Percentiles rank a stretch among this genome's conserved stretches.
These are phyloP conservation scores for Penicillium sp. DNA, from an alignment of 2,329 filamentous ascomycete species.

Conservation along the genomic window DNA sequence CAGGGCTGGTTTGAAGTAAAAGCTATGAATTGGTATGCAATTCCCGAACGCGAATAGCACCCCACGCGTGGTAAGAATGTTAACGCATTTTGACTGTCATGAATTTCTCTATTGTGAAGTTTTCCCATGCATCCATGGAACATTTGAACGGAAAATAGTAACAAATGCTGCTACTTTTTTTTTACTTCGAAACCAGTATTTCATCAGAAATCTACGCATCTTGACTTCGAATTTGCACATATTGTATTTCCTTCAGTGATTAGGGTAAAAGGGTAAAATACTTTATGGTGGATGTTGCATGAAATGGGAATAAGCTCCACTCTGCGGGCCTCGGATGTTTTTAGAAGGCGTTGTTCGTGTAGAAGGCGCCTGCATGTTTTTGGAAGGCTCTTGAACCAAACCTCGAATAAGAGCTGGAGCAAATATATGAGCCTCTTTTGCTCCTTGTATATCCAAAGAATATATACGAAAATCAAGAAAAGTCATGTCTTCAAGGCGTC, in stretches of 20 bases:
- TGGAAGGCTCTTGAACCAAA: not conserved
- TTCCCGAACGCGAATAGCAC: too few relatives aligned
- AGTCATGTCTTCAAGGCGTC: conserved; percentile 21
- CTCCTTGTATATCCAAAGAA: not conserved
- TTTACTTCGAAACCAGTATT: too few relatives aligned
- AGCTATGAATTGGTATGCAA: too few relatives aligned
- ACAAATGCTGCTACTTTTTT: too few relatives aligned
- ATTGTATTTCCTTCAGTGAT: not conserved
- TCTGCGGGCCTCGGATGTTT: not conserved
- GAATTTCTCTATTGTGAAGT: too few relatives aligned
- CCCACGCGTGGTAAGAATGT: too few relatives aligned
- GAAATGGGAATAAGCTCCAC: not conserved
- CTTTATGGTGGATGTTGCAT: not conserved
- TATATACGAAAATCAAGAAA: not conserved
- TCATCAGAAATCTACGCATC: too few relatives aligned
- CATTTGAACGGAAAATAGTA: too few relatives aligned
- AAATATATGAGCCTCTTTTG: not conserved
- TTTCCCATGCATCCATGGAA: too few relatives aligned
- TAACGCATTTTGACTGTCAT: too few relatives aligned
- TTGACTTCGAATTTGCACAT: too few relatives aligned
- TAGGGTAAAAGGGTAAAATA: not conserved
- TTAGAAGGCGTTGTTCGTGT: not conserved
- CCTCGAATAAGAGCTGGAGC: not conserved
- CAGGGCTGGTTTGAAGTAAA: too few relatives aligned
- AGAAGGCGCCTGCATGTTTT: not conserved